Base-by-base conservation (phyloP, 371 early-diverging fungal species). In the Blakeslea trispora region DNA sequence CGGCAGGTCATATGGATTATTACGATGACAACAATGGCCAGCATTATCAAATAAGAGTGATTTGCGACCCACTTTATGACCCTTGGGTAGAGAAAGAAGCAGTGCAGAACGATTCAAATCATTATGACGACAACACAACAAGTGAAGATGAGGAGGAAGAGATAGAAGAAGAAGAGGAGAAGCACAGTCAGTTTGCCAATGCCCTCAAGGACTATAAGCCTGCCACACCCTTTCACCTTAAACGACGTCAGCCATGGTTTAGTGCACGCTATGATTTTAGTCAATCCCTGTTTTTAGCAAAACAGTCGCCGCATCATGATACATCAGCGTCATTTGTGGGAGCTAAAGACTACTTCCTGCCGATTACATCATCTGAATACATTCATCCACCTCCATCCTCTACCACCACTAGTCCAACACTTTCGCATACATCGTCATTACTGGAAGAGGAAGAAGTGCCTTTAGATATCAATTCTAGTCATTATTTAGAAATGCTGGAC, bases 21-120 rank as follows among this genome's bases (percentile, higher is more conserved):
- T 87, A 87, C 84, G 92, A 91, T 72, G 87, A 85, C 63, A 89
- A 90, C 74, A 59, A 66, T n/a, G 87, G 87, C 10, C 59, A 56
- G 39, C 83, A 88, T 71, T 88, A 87, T 69, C 46, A 46, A 39
- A 55, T 62, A 17, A 62, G 56, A 28, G 40, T 67, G 2, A 49
- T 67, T 28, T 39, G 53, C 23, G 68, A 67, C 45, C 59, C 68
- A 4, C 35, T 59, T 21, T 75, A 80, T 48, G 53, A 53, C 39
- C 57, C 57, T n/a, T 53, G 52, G 53, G 47, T 50, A 3, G 42
- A 49, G 1, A 49, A 57, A 5, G 41, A 22, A 17, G 17, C 10
- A 9, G 42, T 43, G 19, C 41, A 52, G 31, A 23, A n/a, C n/a
- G n/a, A n/a, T n/a, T n/a, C 18, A 50, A 28, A 31, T 22, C 47